Base-by-base conservation (phyloP, 306 rosid genomes). In the Pyrus bretschneideri region DNA sequence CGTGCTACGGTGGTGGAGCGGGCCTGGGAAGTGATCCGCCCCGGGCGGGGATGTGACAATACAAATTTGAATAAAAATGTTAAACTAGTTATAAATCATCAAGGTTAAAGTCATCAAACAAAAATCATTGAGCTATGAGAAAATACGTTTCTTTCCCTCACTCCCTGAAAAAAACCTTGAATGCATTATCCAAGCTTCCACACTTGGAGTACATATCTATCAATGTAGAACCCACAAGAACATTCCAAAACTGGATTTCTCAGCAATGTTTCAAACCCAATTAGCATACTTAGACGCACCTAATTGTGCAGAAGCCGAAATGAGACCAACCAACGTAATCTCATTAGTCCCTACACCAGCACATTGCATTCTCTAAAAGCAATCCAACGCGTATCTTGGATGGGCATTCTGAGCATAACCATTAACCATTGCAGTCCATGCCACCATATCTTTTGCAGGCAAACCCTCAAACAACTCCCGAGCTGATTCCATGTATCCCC, bases 241-340 rank as follows among this genome's bases (percentile, higher is more conserved):
- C 23, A 23, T 23, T 23, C 23, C 23, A 23, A 23, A 23, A 23
- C 23, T 1, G 1, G 23, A 23, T 23, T 23, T 23, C 23, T 23
- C 23, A 23, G 23, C 23, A 23, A 23, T 69, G 61, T 78, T 85
- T 63, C 85, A 80, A 44, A 91, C 80, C 94, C 96, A 91, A 11
- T 82, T 71, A 4, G 87, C 93, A 79, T 87, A 72, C 70, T 76
- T 79, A 30, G 88, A 62, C 0, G 77, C 88, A 38, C 93, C 97
- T 79, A 91, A 67, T 65, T 87, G 93, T 5, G 96, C 93, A 81
- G 96, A 93, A 42, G 98, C 96, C 5, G 93, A 91, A 64, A 93
- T 78, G 2, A 81, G 88, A 60, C 97, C 96, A n/a, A 80, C 82
- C 76, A 93, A 78, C 0, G 90, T 82, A 69, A 90, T 85, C 58